Percentiles rank a stretch among this genome's conserved stretches.
phyloP scores from a whole-genome alignment of 1,139 yeast genomes.

The Geotrichum carabidarum region DNA sequence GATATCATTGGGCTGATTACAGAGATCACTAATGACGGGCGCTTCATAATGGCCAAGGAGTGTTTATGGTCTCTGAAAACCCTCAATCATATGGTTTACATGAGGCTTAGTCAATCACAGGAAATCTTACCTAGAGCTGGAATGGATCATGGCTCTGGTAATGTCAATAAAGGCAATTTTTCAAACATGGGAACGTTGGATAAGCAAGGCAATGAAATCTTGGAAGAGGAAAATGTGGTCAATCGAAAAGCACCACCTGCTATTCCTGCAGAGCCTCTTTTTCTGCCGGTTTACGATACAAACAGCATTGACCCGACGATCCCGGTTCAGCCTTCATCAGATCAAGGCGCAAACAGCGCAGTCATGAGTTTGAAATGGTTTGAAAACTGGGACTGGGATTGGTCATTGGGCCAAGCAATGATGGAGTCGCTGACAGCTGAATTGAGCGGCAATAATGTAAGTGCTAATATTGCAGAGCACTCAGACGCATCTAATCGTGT shows the following conservation, averaged over 20 bases:
- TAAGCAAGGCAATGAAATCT: conserved; percentile 20
- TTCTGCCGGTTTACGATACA: background rate
- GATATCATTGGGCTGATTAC: conserved; percentile 36
- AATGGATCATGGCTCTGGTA: conserved; percentile 53
- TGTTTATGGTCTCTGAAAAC: conserved; percentile 61
- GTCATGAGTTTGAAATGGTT: conserved; percentile 31
- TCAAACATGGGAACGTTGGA: conserved; percentile 28
- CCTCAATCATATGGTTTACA: conserved; percentile 48
- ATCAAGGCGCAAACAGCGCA: conserved; percentile 10
- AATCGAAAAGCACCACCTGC: no score
- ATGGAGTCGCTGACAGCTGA: no score
- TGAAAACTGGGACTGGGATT: conserved; percentile 29
- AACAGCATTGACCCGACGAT: background rate
- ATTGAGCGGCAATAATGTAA: background rate
- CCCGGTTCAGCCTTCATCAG: background rate
- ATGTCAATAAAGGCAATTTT: conserved; percentile 49
- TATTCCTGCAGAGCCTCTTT: no score
- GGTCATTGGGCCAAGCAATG: background rate
- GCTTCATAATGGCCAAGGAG: conserved; percentile 57
- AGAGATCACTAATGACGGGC: conserved; percentile 39
- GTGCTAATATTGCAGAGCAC: background rate
- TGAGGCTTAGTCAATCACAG: conserved; percentile 45
- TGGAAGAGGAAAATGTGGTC: background rate
- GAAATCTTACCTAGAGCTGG: conserved; percentile 43
- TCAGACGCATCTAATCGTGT: background rate